Evolutionary conservation across 2,329 filamentous ascomycete species (phyloP).

Genomic region (Fusarium chuoi): DNA sequence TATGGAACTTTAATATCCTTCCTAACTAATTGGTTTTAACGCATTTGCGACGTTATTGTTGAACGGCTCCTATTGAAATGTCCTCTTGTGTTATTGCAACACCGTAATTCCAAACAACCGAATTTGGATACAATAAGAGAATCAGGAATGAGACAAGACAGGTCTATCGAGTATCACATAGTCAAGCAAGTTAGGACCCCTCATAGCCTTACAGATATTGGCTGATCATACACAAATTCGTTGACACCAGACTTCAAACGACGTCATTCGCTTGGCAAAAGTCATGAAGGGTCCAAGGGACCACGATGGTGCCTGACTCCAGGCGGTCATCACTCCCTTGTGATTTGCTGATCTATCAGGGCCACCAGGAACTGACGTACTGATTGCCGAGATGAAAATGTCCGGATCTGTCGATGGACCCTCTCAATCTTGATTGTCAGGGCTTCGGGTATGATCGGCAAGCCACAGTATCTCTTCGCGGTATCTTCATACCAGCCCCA

Average conservation of each 20-base stretch:
- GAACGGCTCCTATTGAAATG: background rate
- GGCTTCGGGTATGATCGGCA: background rate
- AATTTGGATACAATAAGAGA: fast-evolving
- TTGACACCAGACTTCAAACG: fast-evolving
- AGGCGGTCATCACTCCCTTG: background rate
- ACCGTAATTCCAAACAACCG: fast-evolving
- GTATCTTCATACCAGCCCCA: constrained; percentile 9
- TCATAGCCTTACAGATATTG: fast-evolving
- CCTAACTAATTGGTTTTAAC: fast-evolving
- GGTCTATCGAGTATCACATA: background rate
- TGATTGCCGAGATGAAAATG: background rate
- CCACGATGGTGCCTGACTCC: background rate
- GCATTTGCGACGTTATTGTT: background rate
- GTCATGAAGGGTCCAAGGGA: background rate
- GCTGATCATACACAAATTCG: background rate
- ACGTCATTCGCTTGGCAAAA: background rate
- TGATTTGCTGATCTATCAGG: background rate
- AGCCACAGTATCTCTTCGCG: background rate
- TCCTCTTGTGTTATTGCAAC: fast-evolving
- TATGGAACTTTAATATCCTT: background rate
- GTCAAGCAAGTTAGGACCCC: fast-evolving
- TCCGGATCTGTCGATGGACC: background rate
- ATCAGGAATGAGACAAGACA: background rate
- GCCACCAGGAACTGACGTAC: background rate
- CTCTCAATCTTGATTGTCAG: fast-evolving